These are phyloP conservation scores for Thermochaetoides thermophila DNA, from an alignment of 495 filamentous ascomycete genomes.

Conservation along the genomic window DNA sequence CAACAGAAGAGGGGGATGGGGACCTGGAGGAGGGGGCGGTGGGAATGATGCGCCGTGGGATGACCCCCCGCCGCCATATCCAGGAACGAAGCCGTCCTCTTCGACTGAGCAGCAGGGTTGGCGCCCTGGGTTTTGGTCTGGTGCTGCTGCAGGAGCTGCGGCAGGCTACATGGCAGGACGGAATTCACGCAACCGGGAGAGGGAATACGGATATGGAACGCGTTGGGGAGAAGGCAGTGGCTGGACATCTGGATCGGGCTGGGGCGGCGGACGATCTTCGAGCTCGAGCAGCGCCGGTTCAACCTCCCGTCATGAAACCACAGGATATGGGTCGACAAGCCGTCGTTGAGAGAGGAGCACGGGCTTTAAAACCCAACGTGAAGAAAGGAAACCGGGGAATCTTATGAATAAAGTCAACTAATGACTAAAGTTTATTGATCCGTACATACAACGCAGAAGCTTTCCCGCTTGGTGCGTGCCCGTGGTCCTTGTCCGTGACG, in stretches of 20 bases:
- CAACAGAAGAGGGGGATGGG: conserved; percentile 1
- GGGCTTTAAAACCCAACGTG: conserved; percentile 1
- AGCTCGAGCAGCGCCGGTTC: conserved; percentile 24
- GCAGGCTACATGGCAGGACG: conserved; percentile 51
- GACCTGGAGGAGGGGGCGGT: conserved; percentile 7
- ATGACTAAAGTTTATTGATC: no score
- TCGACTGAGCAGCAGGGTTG: conserved; percentile 36
- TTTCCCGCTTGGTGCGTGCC: no score
- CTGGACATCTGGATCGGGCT: conserved; percentile 9
- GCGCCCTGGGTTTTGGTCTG: conserved; percentile 82
- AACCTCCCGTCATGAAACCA: conserved; percentile 54
- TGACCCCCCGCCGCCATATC: conserved; percentile 45
- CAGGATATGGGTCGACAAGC: conserved; percentile 80
- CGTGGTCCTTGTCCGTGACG: neutral
- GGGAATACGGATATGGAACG: conserved; percentile 25
- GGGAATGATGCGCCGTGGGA: conserved; percentile 20
- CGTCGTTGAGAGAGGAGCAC: conserved; percentile 59
- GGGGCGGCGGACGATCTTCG: conserved; percentile 12
- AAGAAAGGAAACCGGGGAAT: no score
- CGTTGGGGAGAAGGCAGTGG: conserved; percentile 18
- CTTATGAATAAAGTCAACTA: no score
- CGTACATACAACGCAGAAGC: no score
- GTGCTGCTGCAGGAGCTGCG: conserved; percentile 54
- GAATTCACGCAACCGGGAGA: conserved; percentile 17
- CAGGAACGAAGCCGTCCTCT: conserved; percentile 16